These are phyloP conservation scores for Diaporthe sp. DNA, from an alignment of 2,329 filamentous ascomycete species.

Conservation along the genomic window DNA sequence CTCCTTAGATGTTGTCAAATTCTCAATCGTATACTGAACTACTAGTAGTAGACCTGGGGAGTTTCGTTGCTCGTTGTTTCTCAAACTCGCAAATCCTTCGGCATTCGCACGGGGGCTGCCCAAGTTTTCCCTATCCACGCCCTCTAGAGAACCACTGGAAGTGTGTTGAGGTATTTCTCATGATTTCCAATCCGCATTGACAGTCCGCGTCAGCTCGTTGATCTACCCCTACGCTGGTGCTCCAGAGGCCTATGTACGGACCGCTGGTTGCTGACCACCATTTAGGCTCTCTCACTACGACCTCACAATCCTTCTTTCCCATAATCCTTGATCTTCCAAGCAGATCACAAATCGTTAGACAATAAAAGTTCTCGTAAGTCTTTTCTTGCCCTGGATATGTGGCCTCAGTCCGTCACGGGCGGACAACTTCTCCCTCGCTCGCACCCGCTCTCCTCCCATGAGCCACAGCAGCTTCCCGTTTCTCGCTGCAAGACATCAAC, in stretches of 20 bases:
- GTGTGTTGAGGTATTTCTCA: no score
- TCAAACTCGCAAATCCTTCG: neutral
- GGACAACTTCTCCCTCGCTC: neutral
- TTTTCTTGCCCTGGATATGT: fast-evolving
- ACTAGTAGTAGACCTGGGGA: neutral
- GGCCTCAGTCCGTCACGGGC: neutral
- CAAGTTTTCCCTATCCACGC: no score
- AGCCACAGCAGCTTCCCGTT: neutral
- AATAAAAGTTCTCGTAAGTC: fast-evolving
- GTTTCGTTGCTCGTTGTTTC: neutral
- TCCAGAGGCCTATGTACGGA: neutral
- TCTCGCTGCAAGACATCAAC: neutral
- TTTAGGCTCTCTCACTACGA: neutral
- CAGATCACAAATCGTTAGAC: neutral
- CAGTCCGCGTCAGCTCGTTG: neutral
- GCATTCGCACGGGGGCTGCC: no score
- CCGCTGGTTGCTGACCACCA: neutral
- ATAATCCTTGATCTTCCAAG: no score
- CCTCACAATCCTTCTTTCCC: neutral
- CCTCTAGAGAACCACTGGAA: no score
- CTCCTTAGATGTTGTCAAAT: neutral
- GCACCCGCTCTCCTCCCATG: neutral
- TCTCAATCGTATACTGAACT: neutral
- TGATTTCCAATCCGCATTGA: no score
- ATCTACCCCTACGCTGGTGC: neutral